These are phyloP conservation scores for Zymoseptoria crescenta DNA, from an alignment of 2,329 filamentous ascomycete genomes.

Conservation along the genomic window DNA sequence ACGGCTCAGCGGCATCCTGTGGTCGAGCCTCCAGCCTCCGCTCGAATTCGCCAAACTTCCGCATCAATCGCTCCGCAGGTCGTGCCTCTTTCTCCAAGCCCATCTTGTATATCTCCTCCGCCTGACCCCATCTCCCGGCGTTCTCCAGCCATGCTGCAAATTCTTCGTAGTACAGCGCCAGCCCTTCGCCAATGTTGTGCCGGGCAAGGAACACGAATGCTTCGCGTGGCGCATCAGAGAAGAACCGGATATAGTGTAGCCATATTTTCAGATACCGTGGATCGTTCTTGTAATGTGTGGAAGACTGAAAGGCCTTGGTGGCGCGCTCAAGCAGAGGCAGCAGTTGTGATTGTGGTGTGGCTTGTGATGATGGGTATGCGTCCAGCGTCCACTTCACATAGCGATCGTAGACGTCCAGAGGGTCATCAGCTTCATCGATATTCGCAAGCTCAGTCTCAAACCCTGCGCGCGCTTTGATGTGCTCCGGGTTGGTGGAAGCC, in stretches of 20 bases:
- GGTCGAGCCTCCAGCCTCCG: conserved; percentile 63
- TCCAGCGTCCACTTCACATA: conserved; percentile 97
- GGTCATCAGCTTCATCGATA: conserved; percentile 84
- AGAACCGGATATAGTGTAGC: conserved; percentile 88
- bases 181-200: conserved; percentile 74
- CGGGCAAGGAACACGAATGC: conserved; percentile 85
- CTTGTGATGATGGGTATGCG: conserved; percentile 88
- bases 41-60: conserved; percentile 91
- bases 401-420: conserved; percentile 88
- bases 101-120: conserved; percentile 85
- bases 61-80: conserved; percentile 68
- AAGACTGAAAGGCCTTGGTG: conserved; percentile 81
- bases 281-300: conserved; percentile 86
- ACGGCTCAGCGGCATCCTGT: conserved; percentile 56
- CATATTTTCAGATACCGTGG: conserved; percentile 87
- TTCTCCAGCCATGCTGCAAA: conserved; percentile 89
- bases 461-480: conserved; percentile 71
- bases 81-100: conserved; percentile 84
- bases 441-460: conserved; percentile 76
- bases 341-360: conserved; percentile 83
- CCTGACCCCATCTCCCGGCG: conserved; percentile 76
- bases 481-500: conserved; percentile 64
- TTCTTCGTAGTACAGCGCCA: conserved; percentile 94
- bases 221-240: conserved; percentile 87
- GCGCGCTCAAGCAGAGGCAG: conserved; percentile 83